Evolutionary conservation across 2,329 filamentous ascomycete species (phyloP), one percentile per base, ranked within the genome.

Genomic region (Botrytis cinerea): DNA sequence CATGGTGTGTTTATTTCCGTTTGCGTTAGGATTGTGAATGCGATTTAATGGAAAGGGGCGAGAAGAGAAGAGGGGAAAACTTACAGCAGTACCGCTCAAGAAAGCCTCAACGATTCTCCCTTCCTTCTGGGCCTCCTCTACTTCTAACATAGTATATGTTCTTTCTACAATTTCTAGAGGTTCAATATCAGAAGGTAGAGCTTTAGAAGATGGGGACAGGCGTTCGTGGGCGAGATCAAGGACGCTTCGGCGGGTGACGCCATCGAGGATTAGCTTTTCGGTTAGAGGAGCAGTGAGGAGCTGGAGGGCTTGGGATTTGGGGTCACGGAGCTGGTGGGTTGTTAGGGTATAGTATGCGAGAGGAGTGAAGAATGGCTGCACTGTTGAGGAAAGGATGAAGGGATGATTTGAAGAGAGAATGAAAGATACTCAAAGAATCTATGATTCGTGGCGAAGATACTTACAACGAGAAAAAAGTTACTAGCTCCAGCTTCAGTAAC

Each of bases 401-500:
- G n/a, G 51, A 4, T 16, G 7, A 18, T 8, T 6, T 57, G 46
- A 48, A 25, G 22, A 48, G 22, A 10, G 22, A 48, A 48, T 48
- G 22, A 9, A 25, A 48, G 14, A 18, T 46, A 45, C 22, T 46
- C 20, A 9, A 22, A 8, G 45, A 22, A 28, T 54, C 4, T 28
- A 54, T 28, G 51, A 3, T 54, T 54, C n/a, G 51, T 54, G 6
- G 10, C n/a, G 25, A n/a, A 7, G n/a, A 28, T 32, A 57, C 64
- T 35, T 68, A 68, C 64, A 25, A 97, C 85, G 16, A 97, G 86
- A 80, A 97, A 97, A 84, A 97, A 97, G 83, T 98, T 98, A 79
- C 90, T 93, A 22, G 94, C 95, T 12, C 95, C 95, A 1, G 95
- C 95, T 85, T 98, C 95, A 4, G 95, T 98, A 76, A 75, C 75